Evolutionary conservation across 2,329 filamentous ascomycete genomes (phyloP), one percentile per base, ranked within the genome.

Genomic region (Thielaviopsis punctulata): DNA sequence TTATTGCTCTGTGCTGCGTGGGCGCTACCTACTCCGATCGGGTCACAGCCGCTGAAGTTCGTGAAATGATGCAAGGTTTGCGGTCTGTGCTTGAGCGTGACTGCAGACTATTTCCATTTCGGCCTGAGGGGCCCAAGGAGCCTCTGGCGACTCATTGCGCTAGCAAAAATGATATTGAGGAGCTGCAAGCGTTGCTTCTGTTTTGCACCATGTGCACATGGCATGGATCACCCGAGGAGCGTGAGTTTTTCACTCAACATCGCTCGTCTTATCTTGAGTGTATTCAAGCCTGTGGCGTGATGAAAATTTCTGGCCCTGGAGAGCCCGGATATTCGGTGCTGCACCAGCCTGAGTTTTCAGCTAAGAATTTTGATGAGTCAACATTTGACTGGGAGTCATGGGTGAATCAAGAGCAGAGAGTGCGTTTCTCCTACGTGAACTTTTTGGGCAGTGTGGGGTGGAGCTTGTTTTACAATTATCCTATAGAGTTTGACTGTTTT

Each of bases 21-120:
- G 84, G 84, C 36, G 82, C 83, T 41, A 83, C 84, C 53, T 88
- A 87, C 64, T 85, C 83, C 49, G 73, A 82, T 51, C 72, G 72
- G 56, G 67, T 84, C 56, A 68, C 70, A 24, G 65, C 79, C 45
- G 67, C 71, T 55, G 72, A 83, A 57, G 79, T 83, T 57, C 78
- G 82, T 56, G 76, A 79, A 61, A 71, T 86, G 64, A 84, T 83
- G 72, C 76, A 82, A 54, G 70, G 77, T 49, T 69, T 81, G 30
- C 76, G 76, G 57, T 62, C 70, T 21, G 75, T 76, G 9, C 70
- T 85, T 43, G 69, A 80, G 58, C 71, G 72, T 47, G 76, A 78
- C 48, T 62, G 77, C 69, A 64, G 68, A 64, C 53, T 70, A 65
- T 59, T 75, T 49, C 64, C 66, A n/a, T 63, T 61, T 45, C 15